Conservation (phyloP, 129 eudicot genomes). For the Solidago caesia region DNA sequence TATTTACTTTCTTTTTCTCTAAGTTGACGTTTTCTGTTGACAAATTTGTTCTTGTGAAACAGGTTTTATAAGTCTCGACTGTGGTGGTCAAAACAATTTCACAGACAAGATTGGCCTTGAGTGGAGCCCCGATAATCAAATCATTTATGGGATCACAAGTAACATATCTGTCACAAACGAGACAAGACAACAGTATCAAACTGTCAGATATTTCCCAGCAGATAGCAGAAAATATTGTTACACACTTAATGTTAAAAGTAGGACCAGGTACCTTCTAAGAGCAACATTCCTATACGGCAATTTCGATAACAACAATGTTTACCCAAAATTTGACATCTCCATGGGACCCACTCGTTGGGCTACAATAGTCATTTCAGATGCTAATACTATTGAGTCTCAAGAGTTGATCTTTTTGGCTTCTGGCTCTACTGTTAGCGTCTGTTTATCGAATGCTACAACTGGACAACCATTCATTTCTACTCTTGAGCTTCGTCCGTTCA, state of each 20-base stretch:
- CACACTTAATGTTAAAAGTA: conserved; percentile 63
- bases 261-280: conserved; percentile 84
- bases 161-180: conserved; percentile 67
- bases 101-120: conserved; percentile 70
- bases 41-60: conserved; percentile 21
- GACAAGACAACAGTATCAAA: conserved; percentile 58
- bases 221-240: conserved; percentile 86
- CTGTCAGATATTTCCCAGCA: conserved; percentile 78
- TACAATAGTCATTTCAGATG: conserved; percentile 92
- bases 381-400: conserved; percentile 61
- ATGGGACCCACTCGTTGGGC: conserved; percentile 96
- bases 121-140: conserved; percentile 71
- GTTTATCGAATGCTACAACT: conserved; percentile 95
- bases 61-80: conserved; percentile 85
- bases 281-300: conserved; percentile 92
- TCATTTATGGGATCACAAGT: conserved; percentile 49
- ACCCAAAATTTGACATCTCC: conserved; percentile 95
- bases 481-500: conserved; percentile 91
- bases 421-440: conserved; percentile 70
- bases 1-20: neutral
- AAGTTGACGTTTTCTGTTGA: conserved; percentile 15
- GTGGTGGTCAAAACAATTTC: conserved; percentile 75
- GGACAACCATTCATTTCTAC: conserved; percentile 94
- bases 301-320: conserved; percentile 76
- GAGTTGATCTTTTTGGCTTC: conserved; percentile 85